Conservation (phyloP, 2,329 filamentous ascomycete genomes). For the Periconia sp. region DNA sequence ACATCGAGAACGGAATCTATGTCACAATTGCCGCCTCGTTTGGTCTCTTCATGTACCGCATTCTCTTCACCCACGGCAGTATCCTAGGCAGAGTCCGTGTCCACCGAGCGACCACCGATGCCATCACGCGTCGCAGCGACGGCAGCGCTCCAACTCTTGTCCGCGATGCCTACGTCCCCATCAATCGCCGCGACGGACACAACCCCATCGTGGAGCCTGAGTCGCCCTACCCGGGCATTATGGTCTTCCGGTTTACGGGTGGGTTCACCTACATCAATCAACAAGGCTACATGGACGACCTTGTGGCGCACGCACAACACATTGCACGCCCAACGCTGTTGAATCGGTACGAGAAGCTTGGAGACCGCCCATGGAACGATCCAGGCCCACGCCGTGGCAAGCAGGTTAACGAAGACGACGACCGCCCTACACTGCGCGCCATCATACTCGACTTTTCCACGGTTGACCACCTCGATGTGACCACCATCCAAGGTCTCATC, state of each 20-base stretch:
- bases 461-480: conserved; percentile 92
- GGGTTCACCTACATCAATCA: conserved; percentile 97
- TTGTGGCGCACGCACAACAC: conserved; percentile 47
- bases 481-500: conserved; percentile 87
- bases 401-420: conserved; percentile 48
- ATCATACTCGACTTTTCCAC: conserved; percentile 91
- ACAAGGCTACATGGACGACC: conserved; percentile 79
- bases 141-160: conserved; percentile 7
- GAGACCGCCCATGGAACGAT: conserved; percentile 92
- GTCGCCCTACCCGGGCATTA: conserved; percentile 84
- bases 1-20: conserved; percentile 93
- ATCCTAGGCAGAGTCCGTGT: conserved; percentile 79
- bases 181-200: conserved; percentile 85
- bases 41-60: conserved; percentile 77
- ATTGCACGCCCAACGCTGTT: conserved; percentile 77
- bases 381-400: conserved; percentile 70
- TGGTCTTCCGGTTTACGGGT: conserved; percentile 94
- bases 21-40: conserved; percentile 76
- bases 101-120: conserved; percentile 79
- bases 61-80: conserved; percentile 77
- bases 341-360: conserved; percentile 58
- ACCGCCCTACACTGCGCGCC: conserved; percentile 75
- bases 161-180: conserved; percentile 59
- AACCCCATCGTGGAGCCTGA: conserved; percentile 82
- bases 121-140: conserved; percentile 56